Percentiles rank a stretch among this genome's conserved stretches.
These are phyloP conservation scores for Scheffersomyces segobiensis DNA, from an alignment of 1,139 yeast species.

Conservation along the genomic window DNA sequence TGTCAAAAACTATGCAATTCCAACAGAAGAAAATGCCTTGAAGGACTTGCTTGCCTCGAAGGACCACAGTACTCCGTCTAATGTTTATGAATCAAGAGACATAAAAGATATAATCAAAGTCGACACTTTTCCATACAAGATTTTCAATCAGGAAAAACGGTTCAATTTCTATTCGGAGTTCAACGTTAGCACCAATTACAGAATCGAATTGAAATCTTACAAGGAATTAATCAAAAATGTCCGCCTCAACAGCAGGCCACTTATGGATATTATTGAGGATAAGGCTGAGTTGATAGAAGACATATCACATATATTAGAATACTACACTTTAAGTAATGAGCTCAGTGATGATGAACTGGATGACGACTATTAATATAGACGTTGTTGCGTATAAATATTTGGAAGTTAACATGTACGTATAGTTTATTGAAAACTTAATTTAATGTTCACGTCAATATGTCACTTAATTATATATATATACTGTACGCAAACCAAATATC, in stretches of 20 bases:
- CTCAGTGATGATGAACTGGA: slow-evolving; percentile 40
- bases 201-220: slow-evolving; percentile 48
- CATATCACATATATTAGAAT: slow-evolving; percentile 47
- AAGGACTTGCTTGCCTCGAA: slow-evolving; percentile 3
- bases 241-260: slow-evolving; percentile 14
- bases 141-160: slow-evolving; percentile 9
- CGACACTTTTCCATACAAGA: slow-evolving; percentile 36
- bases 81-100: slow-evolving; percentile 17
- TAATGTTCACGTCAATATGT: neutral
- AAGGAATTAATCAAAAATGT: slow-evolving; percentile 43
- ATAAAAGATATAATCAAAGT: slow-evolving; percentile 22
- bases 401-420: neutral
- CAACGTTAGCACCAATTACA: slow-evolving; percentile 47
- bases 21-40: slow-evolving; percentile 4
- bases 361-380: neutral
- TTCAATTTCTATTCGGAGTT: slow-evolving; percentile 33
- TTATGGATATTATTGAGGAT: slow-evolving; percentile 53
- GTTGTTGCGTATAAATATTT: neutral
- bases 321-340: slow-evolving; percentile 60
- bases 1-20: slow-evolving; percentile 13
- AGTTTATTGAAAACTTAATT: neutral
- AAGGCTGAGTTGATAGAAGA: slow-evolving; percentile 65
- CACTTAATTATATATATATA: neutral
- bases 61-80: slow-evolving; percentile 13
- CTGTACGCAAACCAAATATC: neutral